Conservation (phyloP, 1,284 basidiomycete genomes). For the Wolfiporia cocos region DNA sequence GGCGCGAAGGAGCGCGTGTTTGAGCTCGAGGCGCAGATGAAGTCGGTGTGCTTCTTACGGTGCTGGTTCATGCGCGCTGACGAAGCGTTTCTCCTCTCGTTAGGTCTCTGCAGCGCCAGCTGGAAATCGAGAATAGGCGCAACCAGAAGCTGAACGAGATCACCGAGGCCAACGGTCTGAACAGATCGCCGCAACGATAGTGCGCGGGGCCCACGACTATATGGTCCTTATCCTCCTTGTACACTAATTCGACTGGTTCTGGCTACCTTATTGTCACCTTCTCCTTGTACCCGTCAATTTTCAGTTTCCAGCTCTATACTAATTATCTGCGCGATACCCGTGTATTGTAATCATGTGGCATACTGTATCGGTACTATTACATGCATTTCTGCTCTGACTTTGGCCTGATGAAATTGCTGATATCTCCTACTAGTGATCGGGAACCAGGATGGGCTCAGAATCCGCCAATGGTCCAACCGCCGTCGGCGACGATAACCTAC, state of each 20-base stretch:
- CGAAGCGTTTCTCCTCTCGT: slow-evolving; percentile 2
- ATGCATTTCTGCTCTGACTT: neutral
- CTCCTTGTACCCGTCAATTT: no score
- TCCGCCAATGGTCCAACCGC: slow-evolving; percentile 23
- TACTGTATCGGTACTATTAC: slow-evolving; percentile 6
- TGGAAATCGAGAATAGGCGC: slow-evolving; percentile 66
- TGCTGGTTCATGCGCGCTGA: neutral
- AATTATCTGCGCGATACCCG: no score
- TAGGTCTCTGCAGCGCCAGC: slow-evolving; percentile 66
- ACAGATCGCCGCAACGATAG: slow-evolving; percentile 10
- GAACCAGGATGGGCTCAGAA: slow-evolving; percentile 9
- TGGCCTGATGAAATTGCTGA: neutral
- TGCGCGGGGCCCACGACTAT: neutral
- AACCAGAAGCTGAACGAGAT: slow-evolving; percentile 63
- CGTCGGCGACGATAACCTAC: slow-evolving; percentile 25
- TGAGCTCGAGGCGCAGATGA: slow-evolving; percentile 66
- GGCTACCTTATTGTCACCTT: neutral
- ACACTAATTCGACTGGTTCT: neutral
- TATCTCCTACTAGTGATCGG: neutral
- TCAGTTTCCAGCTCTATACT: no score
- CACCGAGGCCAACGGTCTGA: slow-evolving; percentile 35
- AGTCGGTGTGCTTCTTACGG: slow-evolving; percentile 37
- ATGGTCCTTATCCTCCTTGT: neutral
- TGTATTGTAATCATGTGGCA: slow-evolving; percentile 4
- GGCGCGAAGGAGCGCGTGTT: slow-evolving; percentile 83